Percentiles rank a stretch among this genome's conserved stretches.
phyloP scores from a whole-genome alignment of 345 rosid genomes.

The Euphorbia tirucalli region DNA sequence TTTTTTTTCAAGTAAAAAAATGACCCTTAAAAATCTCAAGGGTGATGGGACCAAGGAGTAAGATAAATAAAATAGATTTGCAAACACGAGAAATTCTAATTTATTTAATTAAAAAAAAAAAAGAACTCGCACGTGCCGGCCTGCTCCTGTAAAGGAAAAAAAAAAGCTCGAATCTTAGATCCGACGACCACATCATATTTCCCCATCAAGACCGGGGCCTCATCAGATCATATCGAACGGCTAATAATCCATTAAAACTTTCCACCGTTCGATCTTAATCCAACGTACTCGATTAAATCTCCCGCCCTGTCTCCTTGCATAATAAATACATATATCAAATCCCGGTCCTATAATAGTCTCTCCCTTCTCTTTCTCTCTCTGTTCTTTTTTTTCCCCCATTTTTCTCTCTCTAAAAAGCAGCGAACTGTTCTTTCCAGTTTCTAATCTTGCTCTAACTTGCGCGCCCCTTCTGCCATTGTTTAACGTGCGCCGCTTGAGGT shows the following conservation, averaged over 20 bases:
- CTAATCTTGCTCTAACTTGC: conserved; percentile 31
- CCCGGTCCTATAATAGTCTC: conserved; percentile 28
- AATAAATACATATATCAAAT: conserved; percentile 29
- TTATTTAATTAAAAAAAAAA: not conserved
- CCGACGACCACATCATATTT: conserved; percentile 48
- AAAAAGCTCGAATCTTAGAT: conserved; percentile 41
- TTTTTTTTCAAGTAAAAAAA: too few relatives aligned
- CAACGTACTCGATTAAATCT: conserved; percentile 47
- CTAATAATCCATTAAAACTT: not conserved
- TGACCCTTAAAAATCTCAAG: too few relatives aligned
- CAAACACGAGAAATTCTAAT: not conserved
- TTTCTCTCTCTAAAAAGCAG: not conserved
- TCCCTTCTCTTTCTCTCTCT: conserved; percentile 1
- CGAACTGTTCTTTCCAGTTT: not conserved
- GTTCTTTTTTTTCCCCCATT: conserved; percentile 13
- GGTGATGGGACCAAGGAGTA: not conserved
- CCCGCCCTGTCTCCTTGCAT: conserved; percentile 23
- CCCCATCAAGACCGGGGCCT: conserved; percentile 45
- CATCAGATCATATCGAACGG: conserved; percentile 48
- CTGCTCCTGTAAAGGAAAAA: conserved; percentile 45
- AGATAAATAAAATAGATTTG: not conserved
- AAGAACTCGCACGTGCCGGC: conserved; percentile 60
- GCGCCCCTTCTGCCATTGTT: conserved; percentile 30
- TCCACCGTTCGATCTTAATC: conserved; percentile 42
- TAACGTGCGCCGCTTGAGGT: conserved; percentile 36